Evolutionary conservation across 345 rosid species (phyloP), one percentile per base, ranked within the genome.

Genomic region (Firmiana major): DNA sequence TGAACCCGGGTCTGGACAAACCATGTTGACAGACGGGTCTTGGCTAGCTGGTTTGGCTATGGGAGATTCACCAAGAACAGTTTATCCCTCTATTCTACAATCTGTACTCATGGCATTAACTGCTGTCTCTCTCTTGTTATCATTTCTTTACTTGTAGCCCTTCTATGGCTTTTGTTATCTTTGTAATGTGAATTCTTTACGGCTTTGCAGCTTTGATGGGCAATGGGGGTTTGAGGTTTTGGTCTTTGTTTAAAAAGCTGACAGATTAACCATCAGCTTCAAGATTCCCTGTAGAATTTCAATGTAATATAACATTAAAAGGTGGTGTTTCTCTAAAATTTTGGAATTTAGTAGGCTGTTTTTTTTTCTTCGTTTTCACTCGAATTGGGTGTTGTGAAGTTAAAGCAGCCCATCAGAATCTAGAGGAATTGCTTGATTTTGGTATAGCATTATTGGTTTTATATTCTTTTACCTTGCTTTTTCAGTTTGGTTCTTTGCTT

Each of bases 11-110:
- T 78, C 91, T 2, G 86, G 92, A 26, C 85, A 81, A 77, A 77
- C 97, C 4, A 77, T 87, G 88, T 65, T 92, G 63, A 88, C 88
- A 12, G 98, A 94, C 24, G 97, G 94, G n/a, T 88, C 98, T 5
- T 94, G 93, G 90, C 72, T 95, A 81, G 99, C 97, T 63, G 96
- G 97, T 79, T 83, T 95, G 75, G 99, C 98, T 68, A 88, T 93
- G 97, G 99, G 98, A 62, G 89, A 84, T 55, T 87, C 99, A 0
- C 45, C 79, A 68, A 83, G 84, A 81, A 15, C 83, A 16, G 75
- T 78, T 24, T 53, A 81, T 54, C 75, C 79, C 11, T 28, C 40
- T 69, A 60, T 66, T 62, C 43, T 81, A 1, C 82, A 78, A 70
- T 73, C 59, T 12, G 42, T 76, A 15, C 4, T 78, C 10, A 11